Evolutionary conservation across 179 eudicot genomes (phyloP).

Genomic region (Gypsophila paniculata): DNA sequence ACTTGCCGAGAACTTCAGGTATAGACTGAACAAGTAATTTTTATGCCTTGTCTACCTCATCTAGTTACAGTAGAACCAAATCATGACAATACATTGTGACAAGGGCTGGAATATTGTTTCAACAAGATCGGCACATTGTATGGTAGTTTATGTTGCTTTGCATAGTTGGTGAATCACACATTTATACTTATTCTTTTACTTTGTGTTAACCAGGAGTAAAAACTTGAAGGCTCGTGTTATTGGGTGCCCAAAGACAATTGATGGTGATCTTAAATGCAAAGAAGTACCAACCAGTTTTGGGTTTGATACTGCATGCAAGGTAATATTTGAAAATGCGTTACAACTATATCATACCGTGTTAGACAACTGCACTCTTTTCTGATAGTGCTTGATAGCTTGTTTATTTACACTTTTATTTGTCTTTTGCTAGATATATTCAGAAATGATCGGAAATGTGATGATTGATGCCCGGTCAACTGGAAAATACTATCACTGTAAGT

Average conservation of each 20-base stretch:
- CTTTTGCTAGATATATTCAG: constrained; percentile 72
- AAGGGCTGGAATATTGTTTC: background rate
- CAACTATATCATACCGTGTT: constrained; percentile 3
- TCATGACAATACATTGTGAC: background rate
- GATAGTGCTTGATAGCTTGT: background rate
- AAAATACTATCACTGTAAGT: constrained; percentile 97
- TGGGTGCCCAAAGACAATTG: constrained; percentile 98
- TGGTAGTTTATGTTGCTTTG: background rate
- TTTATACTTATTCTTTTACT: background rate
- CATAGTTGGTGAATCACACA: background rate
- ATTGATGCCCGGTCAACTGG: constrained; percentile 99
- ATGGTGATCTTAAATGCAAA: constrained; percentile 93
- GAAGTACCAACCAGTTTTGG: constrained; percentile 97
- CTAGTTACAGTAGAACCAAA: background rate
- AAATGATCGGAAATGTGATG: constrained; percentile 99
- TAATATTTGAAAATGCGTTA: constrained; percentile 28
- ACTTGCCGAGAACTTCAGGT: constrained; percentile 94
- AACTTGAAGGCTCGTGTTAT: constrained; percentile 82
- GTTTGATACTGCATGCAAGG: constrained; percentile 99
- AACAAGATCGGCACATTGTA: background rate
- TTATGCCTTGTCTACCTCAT: background rate
- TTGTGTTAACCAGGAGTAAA: constrained; percentile 54
- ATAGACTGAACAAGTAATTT: background rate
- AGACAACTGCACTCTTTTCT: background rate
- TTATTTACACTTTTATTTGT: background rate